Evolutionary conservation across 345 rosid species (phyloP), one percentile per base, ranked within the genome.

Genomic region (Populus euphratica): DNA sequence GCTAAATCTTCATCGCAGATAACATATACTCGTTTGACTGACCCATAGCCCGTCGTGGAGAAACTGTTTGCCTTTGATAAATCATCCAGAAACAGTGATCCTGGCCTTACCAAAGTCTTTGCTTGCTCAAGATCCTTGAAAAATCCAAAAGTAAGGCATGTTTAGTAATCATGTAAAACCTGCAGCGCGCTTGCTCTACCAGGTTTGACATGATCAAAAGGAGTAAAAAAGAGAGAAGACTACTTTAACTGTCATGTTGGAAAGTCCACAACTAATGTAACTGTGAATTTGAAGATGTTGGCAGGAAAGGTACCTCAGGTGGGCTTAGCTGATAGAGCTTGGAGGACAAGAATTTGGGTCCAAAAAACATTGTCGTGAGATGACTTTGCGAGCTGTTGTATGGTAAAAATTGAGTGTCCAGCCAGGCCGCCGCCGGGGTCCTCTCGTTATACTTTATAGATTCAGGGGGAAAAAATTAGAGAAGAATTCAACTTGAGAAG

Each of bases 381-480:
- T 81, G 63, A 36, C 8, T 16, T 17, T 43, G 38, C 2, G 68
- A 21, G 29, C 11, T 62, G 70, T 78, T 75, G 59, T 76, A 78
- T 2, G 82, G 75, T 12, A 49, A 21, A 38, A 81, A 76, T 6
- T 87, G 65, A 39, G 82, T 79, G 83, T 88, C 90, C 70, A 84
- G 5, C 75, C 72, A 79, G 7, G 8, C 21, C 4, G 72, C 84
- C 21, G 17, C 39, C 1, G 77, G 73, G 12, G 69, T 72, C 68
- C 74, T 31, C 61, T 41, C 41, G 18, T 2, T n/a, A 36, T 39
- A 69, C 79, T 77, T 38, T 11, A 18, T 35, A 2, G 3, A 29
- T 20, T 5, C 25, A 39, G 17, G n/a, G 20, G 29, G 0, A 6
- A 12, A 6, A 6, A 27, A 23, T 2, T 10, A 33, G 16, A 31